phyloP scores from a whole-genome alignment of 345 rosid genomes.

The Eucalyptus cladocalyx region DNA sequence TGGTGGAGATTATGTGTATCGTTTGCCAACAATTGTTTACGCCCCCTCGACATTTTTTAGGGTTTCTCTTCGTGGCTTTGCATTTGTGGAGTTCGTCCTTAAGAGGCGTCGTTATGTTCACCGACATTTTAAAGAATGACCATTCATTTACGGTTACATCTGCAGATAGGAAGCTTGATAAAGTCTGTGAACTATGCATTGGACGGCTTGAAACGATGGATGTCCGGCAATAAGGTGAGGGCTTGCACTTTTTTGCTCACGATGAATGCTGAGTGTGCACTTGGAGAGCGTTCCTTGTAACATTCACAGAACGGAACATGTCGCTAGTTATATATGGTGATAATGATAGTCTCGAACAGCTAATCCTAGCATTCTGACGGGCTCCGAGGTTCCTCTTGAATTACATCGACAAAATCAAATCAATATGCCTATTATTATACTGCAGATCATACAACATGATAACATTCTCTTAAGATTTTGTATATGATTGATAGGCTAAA shows the following conservation, averaged over 20 bases:
- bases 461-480: neutral
- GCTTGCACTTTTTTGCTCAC: neutral
- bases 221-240: conserved; percentile 33
- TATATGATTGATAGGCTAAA: conserved; percentile 27
- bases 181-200: conserved; percentile 36
- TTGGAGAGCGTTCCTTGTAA: neutral
- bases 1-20: neutral
- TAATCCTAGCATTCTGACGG: neutral
- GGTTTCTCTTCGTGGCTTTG: neutral
- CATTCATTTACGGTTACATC: neutral
- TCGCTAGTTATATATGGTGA: neutral
- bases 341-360: neutral
- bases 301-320: neutral
- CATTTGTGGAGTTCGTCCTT: neutral
- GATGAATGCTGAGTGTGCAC: neutral
- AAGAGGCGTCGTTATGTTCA: neutral
- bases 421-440: neutral
- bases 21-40: neutral
- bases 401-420: neutral
- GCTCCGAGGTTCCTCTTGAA: neutral
- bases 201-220: conserved; percentile 33
- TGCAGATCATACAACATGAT: neutral
- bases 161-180: conserved; percentile 38
- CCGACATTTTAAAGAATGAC: neutral
- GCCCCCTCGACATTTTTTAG: neutral